These are phyloP conservation scores for Helianthus annuus DNA, from an alignment of 129 eudicot species.

Conservation along the genomic window HanXRQr2.0-SUNRISE NC_035447.2:65899197-65899696, in stretches of 20 bases:
- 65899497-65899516: too few relatives aligned
- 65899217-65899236: not conserved
- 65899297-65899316: not conserved
- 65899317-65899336: not conserved
- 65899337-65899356: not conserved
- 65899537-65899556: too few relatives aligned
- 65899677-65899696: too few relatives aligned
- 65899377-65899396: not conserved
- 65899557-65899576: too few relatives aligned
- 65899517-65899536: too few relatives aligned
- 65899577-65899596: too few relatives aligned
- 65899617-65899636: too few relatives aligned
- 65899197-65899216: not conserved
- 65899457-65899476: not conserved
- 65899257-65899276: not conserved
- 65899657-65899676: too few relatives aligned
- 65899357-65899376: not conserved
- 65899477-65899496: too few relatives aligned
- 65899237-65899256: not conserved
- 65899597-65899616: too few relatives aligned
- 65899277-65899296: not conserved
- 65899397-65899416: not conserved
- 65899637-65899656: too few relatives aligned
- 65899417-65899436: not conserved
- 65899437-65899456: not conserved